Conservation (phyloP, 805 yeast species). For the Wickerhamomyces bisporus region DNA sequence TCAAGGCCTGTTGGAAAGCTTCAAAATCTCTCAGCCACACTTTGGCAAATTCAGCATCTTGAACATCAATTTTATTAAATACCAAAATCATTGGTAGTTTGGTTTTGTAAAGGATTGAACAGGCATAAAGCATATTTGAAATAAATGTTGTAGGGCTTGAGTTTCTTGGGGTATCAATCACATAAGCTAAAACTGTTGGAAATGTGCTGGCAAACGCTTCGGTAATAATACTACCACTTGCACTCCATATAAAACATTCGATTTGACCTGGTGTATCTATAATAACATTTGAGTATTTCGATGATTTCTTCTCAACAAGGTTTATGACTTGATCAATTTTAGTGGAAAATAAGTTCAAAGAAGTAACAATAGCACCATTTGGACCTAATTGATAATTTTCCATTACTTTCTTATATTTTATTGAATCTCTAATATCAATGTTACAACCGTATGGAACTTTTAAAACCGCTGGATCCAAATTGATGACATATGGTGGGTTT, state of each 20-base stretch:
- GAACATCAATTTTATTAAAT: constrained; percentile 90
- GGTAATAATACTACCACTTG: constrained; percentile 93
- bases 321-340: constrained; percentile 93
- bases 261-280: constrained; percentile 99
- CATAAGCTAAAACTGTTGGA: constrained; percentile 93
- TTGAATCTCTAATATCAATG: constrained; percentile 93
- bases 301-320: constrained; percentile 70
- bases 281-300: constrained; percentile 59
- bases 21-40: constrained; percentile 99
- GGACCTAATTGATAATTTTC: constrained; percentile 94
- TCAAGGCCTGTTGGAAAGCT: constrained; percentile 75
- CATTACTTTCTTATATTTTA: constrained; percentile 94
- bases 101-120: constrained; percentile 93
- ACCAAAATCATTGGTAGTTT: constrained; percentile 95
- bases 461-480: constrained; percentile 93
- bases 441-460: constrained; percentile 92
- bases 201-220: constrained; percentile 94
- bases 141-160: constrained; percentile 94
- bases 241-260: constrained; percentile 98
- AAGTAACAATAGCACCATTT: constrained; percentile 96
- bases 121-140: constrained; percentile 97
- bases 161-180: constrained; percentile 94
- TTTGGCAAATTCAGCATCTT: constrained; percentile 79
- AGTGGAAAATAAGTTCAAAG: constrained; percentile 85
- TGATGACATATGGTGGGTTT: constrained; percentile 83